Evolutionary conservation across 139 green algal genomes (phyloP).

Genomic region (Pseudopediastrum boryanum): DNA sequence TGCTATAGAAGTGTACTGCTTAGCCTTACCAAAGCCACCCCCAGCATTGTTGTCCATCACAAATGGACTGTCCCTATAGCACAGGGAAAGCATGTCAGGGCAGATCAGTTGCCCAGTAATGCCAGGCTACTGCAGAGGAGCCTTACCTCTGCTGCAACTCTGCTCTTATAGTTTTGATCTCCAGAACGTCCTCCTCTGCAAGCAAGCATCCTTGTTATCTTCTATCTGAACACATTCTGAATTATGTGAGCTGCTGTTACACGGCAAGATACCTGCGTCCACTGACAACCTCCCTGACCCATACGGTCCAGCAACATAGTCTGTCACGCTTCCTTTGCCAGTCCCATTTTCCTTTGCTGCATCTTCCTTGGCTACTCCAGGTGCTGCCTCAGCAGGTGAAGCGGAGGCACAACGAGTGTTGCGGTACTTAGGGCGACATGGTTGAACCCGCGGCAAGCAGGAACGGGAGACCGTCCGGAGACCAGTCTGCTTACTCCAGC

Average conservation of each 20-base stretch:
- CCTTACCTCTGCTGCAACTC: constrained; percentile 37
- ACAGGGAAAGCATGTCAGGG: not conserved
- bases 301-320: constrained; percentile 19
- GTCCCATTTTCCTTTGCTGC: not conserved
- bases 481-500: too few species aligned
- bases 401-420: too few species aligned
- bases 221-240: not conserved
- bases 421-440: too few species aligned
- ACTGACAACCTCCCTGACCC: constrained; percentile 14
- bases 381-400: too few species aligned
- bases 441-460: too few species aligned
- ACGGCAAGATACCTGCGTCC: constrained; percentile 6
- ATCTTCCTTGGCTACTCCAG: not conserved
- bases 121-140: too few species aligned
- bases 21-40: constrained; percentile 80
- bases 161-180: constrained; percentile 39
- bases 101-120: not conserved
- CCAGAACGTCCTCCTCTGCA: constrained; percentile 40
- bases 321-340: not conserved
- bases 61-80: constrained; percentile 57
- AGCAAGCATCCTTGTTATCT: not conserved
- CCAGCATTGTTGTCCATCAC: constrained; percentile 77
- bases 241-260: too few species aligned
- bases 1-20: not conserved
- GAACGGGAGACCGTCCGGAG: too few species aligned